Evolutionary conservation across 495 filamentous ascomycete genomes (phyloP).

Genomic region (Neurospora tetraspora): DNA sequence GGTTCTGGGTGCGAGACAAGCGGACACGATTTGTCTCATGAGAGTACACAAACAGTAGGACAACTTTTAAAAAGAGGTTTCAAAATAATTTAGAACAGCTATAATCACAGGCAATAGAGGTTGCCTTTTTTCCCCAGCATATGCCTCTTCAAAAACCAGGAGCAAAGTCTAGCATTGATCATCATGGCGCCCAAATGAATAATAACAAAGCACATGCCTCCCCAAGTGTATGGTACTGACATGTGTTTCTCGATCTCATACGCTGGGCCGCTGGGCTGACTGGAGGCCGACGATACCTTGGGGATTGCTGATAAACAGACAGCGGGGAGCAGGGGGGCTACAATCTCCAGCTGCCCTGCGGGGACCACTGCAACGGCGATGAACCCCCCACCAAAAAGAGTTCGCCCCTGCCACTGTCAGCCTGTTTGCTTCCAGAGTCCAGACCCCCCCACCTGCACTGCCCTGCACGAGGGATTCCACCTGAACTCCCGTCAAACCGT

Average conservation of each 20-base stretch:
- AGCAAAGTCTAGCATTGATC: not conserved
- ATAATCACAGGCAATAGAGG: not conserved
- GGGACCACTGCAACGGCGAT: not conserved
- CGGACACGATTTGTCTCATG: not conserved
- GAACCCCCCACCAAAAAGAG: not conserved
- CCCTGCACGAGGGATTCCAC: not conserved
- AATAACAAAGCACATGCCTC: not conserved
- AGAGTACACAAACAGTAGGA: not conserved
- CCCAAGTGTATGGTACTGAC: not conserved
- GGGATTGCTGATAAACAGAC: not conserved
- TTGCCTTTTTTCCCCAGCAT: not conserved
- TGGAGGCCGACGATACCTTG: not conserved
- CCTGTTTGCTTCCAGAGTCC: not conserved
- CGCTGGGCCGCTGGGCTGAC: not conserved
- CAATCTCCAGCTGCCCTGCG: not conserved
- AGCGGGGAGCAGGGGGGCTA: not conserved
- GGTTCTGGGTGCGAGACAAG: not conserved
- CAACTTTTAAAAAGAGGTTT: not conserved
- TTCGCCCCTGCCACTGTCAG: not conserved
- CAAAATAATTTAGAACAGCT: not conserved
- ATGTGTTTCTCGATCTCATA: not conserved
- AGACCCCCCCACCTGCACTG: not conserved
- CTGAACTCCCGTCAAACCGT: not conserved
- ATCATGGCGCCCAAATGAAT: not conserved
- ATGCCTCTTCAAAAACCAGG: not conserved